Evolutionary conservation across 2,329 filamentous ascomycete species (phyloP).

Genomic region (Penicillium sp.): DNA sequence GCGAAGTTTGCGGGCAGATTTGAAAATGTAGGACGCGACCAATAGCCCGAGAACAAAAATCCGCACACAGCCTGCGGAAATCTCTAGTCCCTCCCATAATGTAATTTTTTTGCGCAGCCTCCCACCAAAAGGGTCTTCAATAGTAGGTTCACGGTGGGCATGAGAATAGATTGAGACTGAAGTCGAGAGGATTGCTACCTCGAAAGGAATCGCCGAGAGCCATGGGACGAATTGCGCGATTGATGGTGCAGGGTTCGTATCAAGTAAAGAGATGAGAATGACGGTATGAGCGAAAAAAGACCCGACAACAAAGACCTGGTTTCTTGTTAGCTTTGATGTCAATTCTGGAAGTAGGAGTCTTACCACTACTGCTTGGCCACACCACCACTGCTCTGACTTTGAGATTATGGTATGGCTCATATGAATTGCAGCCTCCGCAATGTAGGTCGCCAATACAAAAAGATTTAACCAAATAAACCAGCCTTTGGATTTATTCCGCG

Average conservation of each 20-base stretch:
- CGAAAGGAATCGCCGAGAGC: slow-evolving; percentile 68
- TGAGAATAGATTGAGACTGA: slow-evolving; percentile 67
- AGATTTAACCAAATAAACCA: slow-evolving; percentile 73
- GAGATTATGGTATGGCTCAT: slow-evolving; percentile 68
- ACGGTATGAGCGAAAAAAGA: slow-evolving; percentile 84
- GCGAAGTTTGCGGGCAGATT: slow-evolving; percentile 10
- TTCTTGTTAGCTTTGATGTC: slow-evolving; percentile 13
- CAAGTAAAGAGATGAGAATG: slow-evolving; percentile 79
- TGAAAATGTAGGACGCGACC: slow-evolving; percentile 57
- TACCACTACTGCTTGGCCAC: slow-evolving; percentile 73
- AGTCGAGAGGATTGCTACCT: slow-evolving; percentile 67
- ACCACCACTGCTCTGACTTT: slow-evolving; percentile 71
- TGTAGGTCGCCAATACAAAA: slow-evolving; percentile 68
- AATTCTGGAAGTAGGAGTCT: slow-evolving; percentile 30
- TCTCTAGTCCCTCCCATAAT: background rate
- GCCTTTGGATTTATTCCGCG: slow-evolving; percentile 48
- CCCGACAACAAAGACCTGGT: slow-evolving; percentile 77
- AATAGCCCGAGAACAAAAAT: slow-evolving; percentile 63
- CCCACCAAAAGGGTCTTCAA: slow-evolving; percentile 47
- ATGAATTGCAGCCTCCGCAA: slow-evolving; percentile 70
- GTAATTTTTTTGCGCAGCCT: slow-evolving; percentile 30
- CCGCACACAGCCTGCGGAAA: slow-evolving; percentile 60
- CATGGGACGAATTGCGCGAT: slow-evolving; percentile 77
- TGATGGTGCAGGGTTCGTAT: slow-evolving; percentile 77
- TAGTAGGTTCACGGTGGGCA: slow-evolving; percentile 61